These are phyloP conservation scores for Chondrostereum purpureum DNA, from an alignment of 1,284 basidiomycete species.

Conservation along the genomic window DNA sequence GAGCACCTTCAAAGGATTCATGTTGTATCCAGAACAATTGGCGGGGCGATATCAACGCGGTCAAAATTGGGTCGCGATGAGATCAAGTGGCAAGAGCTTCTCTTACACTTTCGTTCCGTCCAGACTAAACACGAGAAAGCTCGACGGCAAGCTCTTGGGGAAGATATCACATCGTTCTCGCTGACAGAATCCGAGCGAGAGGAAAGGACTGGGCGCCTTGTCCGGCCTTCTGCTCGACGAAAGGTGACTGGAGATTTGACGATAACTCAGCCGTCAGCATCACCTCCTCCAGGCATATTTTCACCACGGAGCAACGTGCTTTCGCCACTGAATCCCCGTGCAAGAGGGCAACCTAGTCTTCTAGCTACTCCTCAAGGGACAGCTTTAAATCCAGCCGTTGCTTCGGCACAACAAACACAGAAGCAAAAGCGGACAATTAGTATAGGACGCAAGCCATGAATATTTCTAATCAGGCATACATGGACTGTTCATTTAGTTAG, in stretches of 20 bases:
- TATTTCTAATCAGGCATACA: too few relatives aligned
- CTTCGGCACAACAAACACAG: conserved; percentile 34
- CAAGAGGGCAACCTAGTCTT: conserved; percentile 45
- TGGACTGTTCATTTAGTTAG: too few relatives aligned
- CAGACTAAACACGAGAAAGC: conserved; percentile 86
- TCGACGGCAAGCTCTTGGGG: conserved; percentile 59
- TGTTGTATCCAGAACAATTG: conserved; percentile 16
- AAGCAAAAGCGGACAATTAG: conserved; percentile 45
- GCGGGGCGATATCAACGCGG: conserved; percentile 40
- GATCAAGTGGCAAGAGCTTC: conserved; percentile 91
- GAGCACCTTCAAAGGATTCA: conserved; percentile 5
- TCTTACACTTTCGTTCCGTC: conserved; percentile 79
- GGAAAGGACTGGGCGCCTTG: conserved; percentile 21
- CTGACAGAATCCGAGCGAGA: conserved; percentile 38
- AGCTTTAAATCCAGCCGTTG: conserved; percentile 24
- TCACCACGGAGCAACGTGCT: conserved; percentile 35
- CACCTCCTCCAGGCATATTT: conserved; percentile 17
- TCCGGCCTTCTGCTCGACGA: conserved; percentile 45
- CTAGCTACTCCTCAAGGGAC: conserved; percentile 22
- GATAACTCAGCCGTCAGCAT: conserved; percentile 20
- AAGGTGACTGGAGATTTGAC: conserved; percentile 47
- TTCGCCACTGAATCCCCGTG: conserved; percentile 69
- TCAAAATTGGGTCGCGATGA: conserved; percentile 76
- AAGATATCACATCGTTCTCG: conserved; percentile 35
- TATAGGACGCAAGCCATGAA: conserved; percentile 33